phyloP scores from a whole-genome alignment of 192 early-diverging fungal species.

The Gamsiella multidivaricata region DNA sequence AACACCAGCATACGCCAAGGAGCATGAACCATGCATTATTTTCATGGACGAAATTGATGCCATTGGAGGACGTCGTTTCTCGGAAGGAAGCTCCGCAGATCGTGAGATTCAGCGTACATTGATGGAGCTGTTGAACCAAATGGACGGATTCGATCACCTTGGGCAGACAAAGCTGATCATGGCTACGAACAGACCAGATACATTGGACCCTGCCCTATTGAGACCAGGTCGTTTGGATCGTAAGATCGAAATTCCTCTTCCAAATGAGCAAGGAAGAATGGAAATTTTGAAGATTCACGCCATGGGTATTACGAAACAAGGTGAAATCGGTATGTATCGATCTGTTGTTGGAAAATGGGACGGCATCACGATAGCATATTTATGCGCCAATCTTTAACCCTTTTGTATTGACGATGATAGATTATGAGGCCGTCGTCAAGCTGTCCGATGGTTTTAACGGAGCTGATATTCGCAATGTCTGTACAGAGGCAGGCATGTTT shows the following conservation, averaged over 20 bases:
- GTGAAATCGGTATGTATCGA: constrained; percentile 82
- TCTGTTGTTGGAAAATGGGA: neutral
- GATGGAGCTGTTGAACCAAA: constrained; percentile 99
- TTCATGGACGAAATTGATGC: constrained; percentile 99
- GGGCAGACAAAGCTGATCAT: constrained; percentile 99
- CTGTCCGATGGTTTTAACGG: constrained; percentile 98
- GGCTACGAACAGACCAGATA: constrained; percentile 99
- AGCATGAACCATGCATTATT: constrained; percentile 99
- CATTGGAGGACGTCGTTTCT: constrained; percentile 98
- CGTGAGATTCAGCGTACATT: constrained; percentile 99
- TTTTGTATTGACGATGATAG: constrained; percentile 54
- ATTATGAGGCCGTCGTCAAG: constrained; percentile 98
- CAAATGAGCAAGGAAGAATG: constrained; percentile 96
- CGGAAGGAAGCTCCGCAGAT: constrained; percentile 99
- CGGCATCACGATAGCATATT: neutral
- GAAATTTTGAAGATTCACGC: constrained; percentile 99
- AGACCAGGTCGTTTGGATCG: constrained; percentile 96
- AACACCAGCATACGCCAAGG: constrained; percentile 94
- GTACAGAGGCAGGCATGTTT: constrained; percentile 99
- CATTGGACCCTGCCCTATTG: constrained; percentile 96
- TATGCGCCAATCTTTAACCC: neutral
- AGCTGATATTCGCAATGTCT: constrained; percentile 98
- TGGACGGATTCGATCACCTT: constrained; percentile 99
- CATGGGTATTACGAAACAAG: constrained; percentile 91
- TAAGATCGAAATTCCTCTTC: constrained; percentile 99